Evolutionary conservation across 2,329 filamentous ascomycete genomes (phyloP).

Genomic region (Lomentospora prolificans): DNA sequence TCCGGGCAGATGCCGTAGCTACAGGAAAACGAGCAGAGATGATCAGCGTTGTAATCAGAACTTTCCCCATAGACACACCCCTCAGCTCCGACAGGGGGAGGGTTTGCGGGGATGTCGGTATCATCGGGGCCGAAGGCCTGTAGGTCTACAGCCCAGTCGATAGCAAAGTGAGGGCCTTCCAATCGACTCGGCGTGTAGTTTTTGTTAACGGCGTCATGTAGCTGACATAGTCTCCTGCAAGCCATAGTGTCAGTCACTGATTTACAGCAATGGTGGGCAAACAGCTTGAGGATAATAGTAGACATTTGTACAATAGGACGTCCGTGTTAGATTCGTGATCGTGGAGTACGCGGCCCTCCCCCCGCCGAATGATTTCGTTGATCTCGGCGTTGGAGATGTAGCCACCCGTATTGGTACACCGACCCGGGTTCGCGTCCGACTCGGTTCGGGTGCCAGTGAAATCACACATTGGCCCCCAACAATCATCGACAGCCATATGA

Average conservation of each 20-base stretch:
- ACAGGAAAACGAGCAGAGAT: slow-evolving; percentile 13
- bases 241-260: background rate
- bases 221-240: background rate
- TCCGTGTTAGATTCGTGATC: background rate
- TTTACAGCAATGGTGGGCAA: background rate
- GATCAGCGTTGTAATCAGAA: background rate
- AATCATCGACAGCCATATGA: slow-evolving; percentile 20
- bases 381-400: slow-evolving; percentile 25
- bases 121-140: background rate
- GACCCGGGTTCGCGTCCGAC: slow-evolving; percentile 18
- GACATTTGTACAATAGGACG: slow-evolving; percentile 7
- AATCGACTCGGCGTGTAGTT: background rate
- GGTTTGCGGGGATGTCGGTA: background rate
- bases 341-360: background rate
- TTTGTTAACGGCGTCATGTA: background rate
- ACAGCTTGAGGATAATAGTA: background rate
- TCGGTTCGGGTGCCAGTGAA: slow-evolving; percentile 14
- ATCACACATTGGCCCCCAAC: slow-evolving; percentile 16
- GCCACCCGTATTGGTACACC: slow-evolving; percentile 21
- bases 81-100: background rate
- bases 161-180: slow-evolving; percentile 11
- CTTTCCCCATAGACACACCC: slow-evolving; percentile 10
- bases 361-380: slow-evolving; percentile 17
- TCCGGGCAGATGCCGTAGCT: slow-evolving; percentile 12
- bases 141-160: slow-evolving; percentile 13